Base-by-base conservation (phyloP, 257 asterid genomes). In the Cruciata laevipes region DNA sequence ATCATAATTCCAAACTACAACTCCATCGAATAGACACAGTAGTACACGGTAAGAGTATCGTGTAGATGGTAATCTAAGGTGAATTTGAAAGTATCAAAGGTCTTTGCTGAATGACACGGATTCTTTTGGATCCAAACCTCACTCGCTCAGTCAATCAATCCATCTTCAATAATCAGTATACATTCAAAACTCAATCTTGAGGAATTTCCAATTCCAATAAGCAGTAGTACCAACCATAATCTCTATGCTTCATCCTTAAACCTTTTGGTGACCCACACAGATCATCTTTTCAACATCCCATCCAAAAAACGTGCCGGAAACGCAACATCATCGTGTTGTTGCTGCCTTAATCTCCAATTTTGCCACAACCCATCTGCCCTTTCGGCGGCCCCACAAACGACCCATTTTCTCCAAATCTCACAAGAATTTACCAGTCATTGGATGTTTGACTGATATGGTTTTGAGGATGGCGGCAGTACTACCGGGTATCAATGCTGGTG, bases 401-500 rank as follows among this genome's bases (percentile, higher is more conserved):
- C 21, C 69, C 55, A 49, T 31, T 53, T 17, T 30, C 2, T 52
- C 63, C 12, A 33, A 51, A 32, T 67, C 31, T 67, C 32, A n/a
- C 0, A 52, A 52, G 44, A 52, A 32, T n/a, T 5, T 2, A 2
- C 13, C 3, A 33, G 33, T 6, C 30, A n/a, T 18, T 17, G 37
- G 24, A 38, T 67, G 70, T 67, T 47, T 31, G 63, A 67, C 20
- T 74, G 49, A 69, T 49, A 59, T 40, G 65, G 63, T 75, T 81
- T 75, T 56, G 72, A 74, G 65, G 74, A 81, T 80, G 84, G 70
- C 85, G 32, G 76, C 74, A 3, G 74, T 80, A 53, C 68, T 84
- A 37, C 64, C 73, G 27, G 76, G 75, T 33, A 66, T 35, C n/a
- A 49, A 55, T 57, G 77, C 70, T 17, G 73, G 33, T 20, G 47